These are phyloP conservation scores for Cerioporus squamosus DNA, from an alignment of 1,284 basidiomycete genomes.

Conservation along the genomic window DNA sequence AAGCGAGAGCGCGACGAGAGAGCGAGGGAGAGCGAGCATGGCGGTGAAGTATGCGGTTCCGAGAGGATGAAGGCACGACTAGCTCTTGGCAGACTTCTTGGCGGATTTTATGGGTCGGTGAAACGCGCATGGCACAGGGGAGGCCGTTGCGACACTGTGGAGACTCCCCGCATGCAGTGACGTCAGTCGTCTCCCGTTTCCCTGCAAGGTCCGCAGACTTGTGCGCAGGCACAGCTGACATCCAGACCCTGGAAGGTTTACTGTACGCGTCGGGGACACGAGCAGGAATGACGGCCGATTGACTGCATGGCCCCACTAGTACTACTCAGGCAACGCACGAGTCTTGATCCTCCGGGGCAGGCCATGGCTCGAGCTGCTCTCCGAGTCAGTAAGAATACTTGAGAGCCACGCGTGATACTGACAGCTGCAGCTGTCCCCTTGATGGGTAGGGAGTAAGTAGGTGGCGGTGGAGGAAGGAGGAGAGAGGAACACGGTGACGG, in stretches of 20 bases:
- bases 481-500: neutral
- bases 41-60: neutral
- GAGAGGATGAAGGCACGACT: neutral
- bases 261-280: neutral
- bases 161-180: neutral
- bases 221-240: neutral
- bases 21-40: neutral
- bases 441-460: too few species aligned
- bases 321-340: neutral
- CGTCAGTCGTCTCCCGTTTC: constrained; percentile 1
- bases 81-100: neutral
- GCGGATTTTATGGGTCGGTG: neutral
- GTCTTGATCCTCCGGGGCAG: neutral
- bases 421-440: too few species aligned
- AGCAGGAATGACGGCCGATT: neutral
- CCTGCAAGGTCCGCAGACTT: neutral
- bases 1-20: constrained; percentile 9
- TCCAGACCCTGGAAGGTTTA: neutral
- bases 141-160: neutral
- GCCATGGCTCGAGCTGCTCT: too few species aligned
- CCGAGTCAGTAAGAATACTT: too few species aligned
- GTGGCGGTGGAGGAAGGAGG: neutral
- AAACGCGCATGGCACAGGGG: too few species aligned
- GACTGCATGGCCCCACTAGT: neutral
- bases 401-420: too few species aligned